Evolutionary conservation across 139 green algal species (phyloP), one percentile per base, ranked within the genome.

Genomic region (Choricystis sp.): DNA sequence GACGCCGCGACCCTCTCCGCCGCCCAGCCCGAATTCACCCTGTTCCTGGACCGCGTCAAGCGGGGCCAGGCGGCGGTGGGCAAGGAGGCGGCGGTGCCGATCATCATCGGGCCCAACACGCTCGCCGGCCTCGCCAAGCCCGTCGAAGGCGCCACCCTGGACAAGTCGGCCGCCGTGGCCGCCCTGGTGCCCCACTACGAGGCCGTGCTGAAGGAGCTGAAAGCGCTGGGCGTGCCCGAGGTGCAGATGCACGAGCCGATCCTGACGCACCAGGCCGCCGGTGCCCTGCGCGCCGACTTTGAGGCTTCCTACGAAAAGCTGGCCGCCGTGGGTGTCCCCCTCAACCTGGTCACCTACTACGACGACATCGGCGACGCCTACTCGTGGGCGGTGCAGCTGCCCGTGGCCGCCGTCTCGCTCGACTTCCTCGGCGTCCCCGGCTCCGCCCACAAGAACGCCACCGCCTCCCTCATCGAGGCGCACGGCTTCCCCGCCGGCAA

Each of bases 211-310:
- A 19, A 65, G 24, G 19, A 82, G 67, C 74, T 95, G 26, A 70
- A 69, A 63, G 68, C 24, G 3, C 64, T 79, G 57, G 77, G 74
- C 16, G 77, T 79, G 55, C 57, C 71, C 16, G 77, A 83, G 73
- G 71, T 81, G 3, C 85, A 95, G 82, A 31, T 95, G 22, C 84
- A 92, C 63, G 88, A 95, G 82, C 88, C 88, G 1, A 66, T 74
- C 23, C 78, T 95, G 31, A 70, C 72, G 31, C 77, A 74, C 22
- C 60, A 63, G 25, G 29, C 58, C 2, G 80, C 72, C 1, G 71
- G 61, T 0, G 40, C 16, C 0, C 63, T 83, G 22, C 28, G 66
- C 60, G 69, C 25, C 2, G 77, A 71, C 30, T 82, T 79, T n/a
- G 55, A 77, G 29, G 48, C 57, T 4, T 78, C 71, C 24, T 94